Conservation (phyloP, 1,139 yeast genomes). For the Ogataea hybrid region DNA sequence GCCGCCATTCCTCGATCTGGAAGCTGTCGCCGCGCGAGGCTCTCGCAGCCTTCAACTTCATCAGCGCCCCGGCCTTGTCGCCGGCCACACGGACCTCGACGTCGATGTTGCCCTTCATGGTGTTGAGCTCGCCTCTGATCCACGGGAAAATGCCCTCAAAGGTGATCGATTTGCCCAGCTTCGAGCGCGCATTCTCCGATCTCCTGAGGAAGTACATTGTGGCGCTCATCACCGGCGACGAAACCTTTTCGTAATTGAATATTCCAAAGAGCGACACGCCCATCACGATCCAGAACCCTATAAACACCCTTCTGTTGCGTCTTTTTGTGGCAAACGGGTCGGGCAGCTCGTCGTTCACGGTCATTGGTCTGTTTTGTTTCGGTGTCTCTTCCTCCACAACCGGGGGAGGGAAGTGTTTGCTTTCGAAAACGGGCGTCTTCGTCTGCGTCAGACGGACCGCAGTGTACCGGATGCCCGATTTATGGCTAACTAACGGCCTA, state of each 20-base stretch:
- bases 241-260: constrained; percentile 88
- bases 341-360: constrained; percentile 65
- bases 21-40: constrained; percentile 56
- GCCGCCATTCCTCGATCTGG: constrained; percentile 56
- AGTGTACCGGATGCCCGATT: neutral
- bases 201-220: constrained; percentile 83
- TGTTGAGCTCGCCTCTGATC: constrained; percentile 83
- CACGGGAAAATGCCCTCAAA: constrained; percentile 78
- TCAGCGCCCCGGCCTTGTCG: constrained; percentile 45
- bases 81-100: constrained; percentile 73
- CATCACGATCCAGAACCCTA: constrained; percentile 62
- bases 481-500: neutral
- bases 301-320: constrained; percentile 52
- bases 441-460: constrained; percentile 7
- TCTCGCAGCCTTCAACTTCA: constrained; percentile 60
- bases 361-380: constrained; percentile 42
- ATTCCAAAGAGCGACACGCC: constrained; percentile 65
- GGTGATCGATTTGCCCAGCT: constrained; percentile 73
- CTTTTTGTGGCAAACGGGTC: constrained; percentile 65
- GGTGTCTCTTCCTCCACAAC: constrained; percentile 23
- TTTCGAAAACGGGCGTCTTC: constrained; percentile 19
- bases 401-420: constrained; percentile 14
- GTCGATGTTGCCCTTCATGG: constrained; percentile 78
- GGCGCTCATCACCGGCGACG: constrained; percentile 86
- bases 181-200: constrained; percentile 60